Conservation (phyloP, 176 grass and related monocot genomes). For the Oropetium thomaeum region DNA sequence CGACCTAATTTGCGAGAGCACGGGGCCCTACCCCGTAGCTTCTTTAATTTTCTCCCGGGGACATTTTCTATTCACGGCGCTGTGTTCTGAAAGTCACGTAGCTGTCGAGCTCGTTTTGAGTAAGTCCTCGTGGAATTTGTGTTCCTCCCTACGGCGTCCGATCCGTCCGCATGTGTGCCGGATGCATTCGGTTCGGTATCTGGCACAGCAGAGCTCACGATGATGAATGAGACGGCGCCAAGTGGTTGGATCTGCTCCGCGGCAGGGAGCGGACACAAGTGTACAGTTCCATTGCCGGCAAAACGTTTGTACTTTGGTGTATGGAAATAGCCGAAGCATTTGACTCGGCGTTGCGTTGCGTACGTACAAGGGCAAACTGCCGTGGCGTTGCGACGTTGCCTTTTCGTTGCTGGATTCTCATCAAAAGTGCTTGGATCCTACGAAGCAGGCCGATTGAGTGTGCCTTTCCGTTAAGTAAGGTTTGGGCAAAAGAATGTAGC, state of each 20-base stretch:
- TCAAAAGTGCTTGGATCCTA: neutral
- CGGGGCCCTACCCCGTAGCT: neutral
- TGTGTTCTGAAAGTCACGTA: slow-evolving; percentile 11
- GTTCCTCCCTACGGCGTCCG: slow-evolving; percentile 9
- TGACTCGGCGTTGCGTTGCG: neutral
- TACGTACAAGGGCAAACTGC: neutral
- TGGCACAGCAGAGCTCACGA: neutral
- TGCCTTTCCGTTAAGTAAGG: neutral
- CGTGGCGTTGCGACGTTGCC: neutral
- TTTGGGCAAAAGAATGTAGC: neutral
- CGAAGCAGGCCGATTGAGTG: neutral
- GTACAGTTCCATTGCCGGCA: neutral
- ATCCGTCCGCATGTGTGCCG: slow-evolving; percentile 18
- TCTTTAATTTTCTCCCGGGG: neutral
- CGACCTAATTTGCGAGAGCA: slow-evolving; percentile 42
- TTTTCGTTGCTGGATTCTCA: neutral
- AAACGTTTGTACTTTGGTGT: neutral
- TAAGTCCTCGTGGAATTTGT: slow-evolving; percentile 22
- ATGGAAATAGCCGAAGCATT: neutral
- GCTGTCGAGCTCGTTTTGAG: slow-evolving; percentile 11
- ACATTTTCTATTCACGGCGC: neutral
- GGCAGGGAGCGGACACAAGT: neutral
- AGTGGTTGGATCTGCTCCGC: slow-evolving; percentile 7
- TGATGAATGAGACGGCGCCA: slow-evolving; percentile 13
- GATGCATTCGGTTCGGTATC: neutral